Conservation (phyloP, 179 eudicot species). For the Spergularia azorica region DNA sequence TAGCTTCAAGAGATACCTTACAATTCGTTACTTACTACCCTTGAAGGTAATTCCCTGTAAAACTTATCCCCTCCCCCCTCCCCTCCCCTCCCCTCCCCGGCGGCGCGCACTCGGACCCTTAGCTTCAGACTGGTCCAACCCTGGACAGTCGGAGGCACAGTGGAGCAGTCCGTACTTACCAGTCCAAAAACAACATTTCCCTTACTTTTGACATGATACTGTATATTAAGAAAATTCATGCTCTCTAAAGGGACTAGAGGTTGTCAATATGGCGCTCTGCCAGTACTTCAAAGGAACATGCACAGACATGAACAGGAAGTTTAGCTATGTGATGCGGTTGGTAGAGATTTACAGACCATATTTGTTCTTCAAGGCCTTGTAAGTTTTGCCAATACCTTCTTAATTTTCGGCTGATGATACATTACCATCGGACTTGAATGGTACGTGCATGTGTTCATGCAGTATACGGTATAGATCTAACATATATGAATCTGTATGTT, state of each 20-base stretch:
- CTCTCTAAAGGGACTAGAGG: conserved; percentile 45
- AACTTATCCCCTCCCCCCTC: no score
- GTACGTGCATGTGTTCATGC: no score
- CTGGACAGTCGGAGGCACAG: no score
- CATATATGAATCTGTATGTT: not conserved
- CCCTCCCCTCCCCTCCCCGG: no score
- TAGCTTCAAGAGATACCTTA: conserved; percentile 67
- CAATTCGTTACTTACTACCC: conserved; percentile 67
- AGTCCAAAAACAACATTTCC: no score
- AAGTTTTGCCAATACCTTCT: conserved; percentile 31
- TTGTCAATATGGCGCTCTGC: conserved; percentile 57
- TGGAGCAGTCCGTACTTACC: no score
- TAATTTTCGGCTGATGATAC: no score
- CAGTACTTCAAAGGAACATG: conserved; percentile 49
- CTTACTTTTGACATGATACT: not conserved
- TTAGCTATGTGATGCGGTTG: conserved; percentile 53
- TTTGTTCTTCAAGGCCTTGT: conserved; percentile 84
- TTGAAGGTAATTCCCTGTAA: conserved; percentile 50
- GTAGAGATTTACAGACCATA: conserved; percentile 71
- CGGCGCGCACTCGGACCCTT: no score
- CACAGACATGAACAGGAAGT: conserved; percentile 47
- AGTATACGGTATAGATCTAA: no score
- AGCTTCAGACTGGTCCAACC: no score
- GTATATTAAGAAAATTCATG: not conserved
- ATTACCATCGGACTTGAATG: no score